These are phyloP conservation scores for Taiozyma onychis DNA, from an alignment of 1,139 yeast species.

Conservation along the genomic window DNA sequence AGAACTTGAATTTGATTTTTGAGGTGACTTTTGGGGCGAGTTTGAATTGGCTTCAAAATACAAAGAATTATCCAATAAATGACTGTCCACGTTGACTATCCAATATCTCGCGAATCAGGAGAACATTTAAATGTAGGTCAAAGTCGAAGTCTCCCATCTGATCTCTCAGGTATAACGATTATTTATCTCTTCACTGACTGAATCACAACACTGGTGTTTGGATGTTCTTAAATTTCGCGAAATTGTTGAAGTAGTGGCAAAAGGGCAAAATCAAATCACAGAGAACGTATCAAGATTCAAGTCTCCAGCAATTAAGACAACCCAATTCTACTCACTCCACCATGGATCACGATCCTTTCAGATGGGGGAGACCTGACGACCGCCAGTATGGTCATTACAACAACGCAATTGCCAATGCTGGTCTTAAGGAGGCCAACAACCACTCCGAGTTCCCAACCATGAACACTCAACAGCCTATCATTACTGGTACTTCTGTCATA, in stretches of 20 bases:
- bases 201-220: background rate
- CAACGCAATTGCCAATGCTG: conserved; percentile 62
- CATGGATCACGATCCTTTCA: conserved; percentile 94
- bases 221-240: background rate
- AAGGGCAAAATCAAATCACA: background rate
- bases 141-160: background rate
- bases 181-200: too few species aligned
- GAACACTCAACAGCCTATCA: conserved; percentile 91
- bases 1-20: background rate
- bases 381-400: conserved; percentile 78
- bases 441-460: conserved; percentile 50
- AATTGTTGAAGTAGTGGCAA: background rate
- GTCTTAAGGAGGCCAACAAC: conserved; percentile 21
- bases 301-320: background rate
- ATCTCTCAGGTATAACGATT: background rate
- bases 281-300: background rate
- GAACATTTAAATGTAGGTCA: too few species aligned
- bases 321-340: conserved; percentile 2
- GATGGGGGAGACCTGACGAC: conserved; percentile 94
- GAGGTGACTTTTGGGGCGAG: background rate
- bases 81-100: too few species aligned
- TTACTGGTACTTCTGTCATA: conserved; percentile 94
- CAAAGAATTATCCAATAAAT: too few species aligned
- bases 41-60: too few species aligned
- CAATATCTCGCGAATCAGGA: too few species aligned